Evolutionary conservation across 208 protist genomes (phyloP).

Genomic region (Herpetomonas samuelpessoai): DNA sequence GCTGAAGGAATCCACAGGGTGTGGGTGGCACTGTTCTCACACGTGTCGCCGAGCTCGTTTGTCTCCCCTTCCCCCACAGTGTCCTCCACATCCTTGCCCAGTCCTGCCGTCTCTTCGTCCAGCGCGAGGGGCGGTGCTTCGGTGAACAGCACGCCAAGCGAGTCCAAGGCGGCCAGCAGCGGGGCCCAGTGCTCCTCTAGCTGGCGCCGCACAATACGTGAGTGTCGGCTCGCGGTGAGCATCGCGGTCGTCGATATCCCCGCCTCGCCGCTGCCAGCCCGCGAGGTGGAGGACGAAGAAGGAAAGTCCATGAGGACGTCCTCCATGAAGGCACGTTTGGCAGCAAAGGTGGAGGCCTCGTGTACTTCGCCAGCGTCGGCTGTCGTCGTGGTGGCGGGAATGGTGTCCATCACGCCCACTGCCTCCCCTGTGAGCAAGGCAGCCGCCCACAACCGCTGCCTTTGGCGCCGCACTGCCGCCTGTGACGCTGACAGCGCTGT

Average conservation of each 20-base stretch:
- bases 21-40: too few relatives aligned
- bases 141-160: constrained; percentile 30
- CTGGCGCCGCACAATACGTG: background rate
- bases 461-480: constrained; percentile 1
- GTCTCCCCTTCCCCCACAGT: too few relatives aligned
- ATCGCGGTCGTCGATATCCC: background rate
- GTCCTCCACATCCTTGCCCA: too few relatives aligned
- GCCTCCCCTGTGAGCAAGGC: background rate
- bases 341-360: background rate
- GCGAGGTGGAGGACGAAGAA: background rate
- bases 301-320: background rate
- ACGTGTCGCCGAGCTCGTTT: too few relatives aligned
- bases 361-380: too few relatives aligned
- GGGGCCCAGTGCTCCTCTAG: constrained; percentile 13
- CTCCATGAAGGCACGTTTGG: background rate
- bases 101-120: too few relatives aligned
- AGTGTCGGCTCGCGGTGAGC: too few relatives aligned
- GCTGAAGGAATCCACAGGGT: too few relatives aligned
- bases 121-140: constrained; percentile 23
- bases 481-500: too few relatives aligned
- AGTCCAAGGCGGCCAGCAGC: constrained; percentile 35
- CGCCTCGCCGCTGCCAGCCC: background rate
- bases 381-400: background rate
- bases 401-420: background rate
- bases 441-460: background rate